Percentiles rank a stretch among this genome's conserved stretches.
phyloP scores from a whole-genome alignment of 164 flowering plant species.

The Umbellularia californica region DNA sequence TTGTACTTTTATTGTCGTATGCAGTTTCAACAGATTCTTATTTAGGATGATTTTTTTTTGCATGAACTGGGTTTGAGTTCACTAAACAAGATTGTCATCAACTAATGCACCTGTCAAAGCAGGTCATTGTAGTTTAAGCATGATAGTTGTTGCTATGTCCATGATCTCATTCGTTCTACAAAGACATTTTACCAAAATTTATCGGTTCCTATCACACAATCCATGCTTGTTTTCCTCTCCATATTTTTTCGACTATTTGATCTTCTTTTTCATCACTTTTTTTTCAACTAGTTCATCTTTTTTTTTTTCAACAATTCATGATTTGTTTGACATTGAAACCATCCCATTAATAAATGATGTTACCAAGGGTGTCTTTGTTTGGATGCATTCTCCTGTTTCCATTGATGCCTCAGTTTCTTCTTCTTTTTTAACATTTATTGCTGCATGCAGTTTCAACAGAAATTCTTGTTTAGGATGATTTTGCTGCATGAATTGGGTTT shows the following conservation, averaged over 20 bases:
- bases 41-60: not conserved
- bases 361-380: not conserved
- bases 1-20: too few relatives aligned
- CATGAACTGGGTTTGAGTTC: not conserved
- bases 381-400: not conserved
- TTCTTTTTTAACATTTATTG: too few relatives aligned
- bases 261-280: not conserved
- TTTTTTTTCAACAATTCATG: not conserved
- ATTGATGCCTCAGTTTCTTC: too few relatives aligned
- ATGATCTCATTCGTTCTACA: not conserved
- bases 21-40: not conserved
- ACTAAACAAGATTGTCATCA: not conserved
- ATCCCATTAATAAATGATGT: not conserved
- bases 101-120: not conserved
- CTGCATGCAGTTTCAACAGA: not conserved
- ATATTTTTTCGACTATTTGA: not conserved
- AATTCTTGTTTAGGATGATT: not conserved
- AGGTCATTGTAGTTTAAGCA: not conserved
- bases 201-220: not conserved
- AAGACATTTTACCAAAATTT: not conserved
- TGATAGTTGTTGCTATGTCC: not conserved
- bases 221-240: not conserved
- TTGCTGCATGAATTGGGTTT: not conserved
- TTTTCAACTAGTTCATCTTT: too few relatives aligned
- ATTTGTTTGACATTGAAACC: not conserved